A percentile compares a stretch with the other conserved stretches of the same genome.
These are phyloP conservation scores for Leccinum pachyderme DNA, from an alignment of 1,284 basidiomycete genomes.

Conservation along the genomic window DNA sequence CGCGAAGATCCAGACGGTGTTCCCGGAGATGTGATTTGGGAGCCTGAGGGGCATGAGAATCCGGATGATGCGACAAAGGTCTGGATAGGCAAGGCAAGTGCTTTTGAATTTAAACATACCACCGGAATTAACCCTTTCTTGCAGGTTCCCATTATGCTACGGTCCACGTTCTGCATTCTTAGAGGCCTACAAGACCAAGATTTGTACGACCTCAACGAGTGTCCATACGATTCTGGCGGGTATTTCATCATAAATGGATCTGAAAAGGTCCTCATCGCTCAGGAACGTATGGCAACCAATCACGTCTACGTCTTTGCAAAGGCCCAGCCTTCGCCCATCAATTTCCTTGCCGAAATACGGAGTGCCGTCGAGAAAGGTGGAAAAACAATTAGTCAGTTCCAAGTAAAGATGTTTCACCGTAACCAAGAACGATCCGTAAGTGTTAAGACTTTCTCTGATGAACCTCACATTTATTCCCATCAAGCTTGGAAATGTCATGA, in stretches of 20 bases:
- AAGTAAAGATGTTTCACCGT: constrained; percentile 95
- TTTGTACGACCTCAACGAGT: constrained; percentile 92
- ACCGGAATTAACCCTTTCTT: constrained; percentile 10
- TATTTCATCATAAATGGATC: constrained; percentile 99
- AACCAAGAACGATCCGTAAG: constrained; percentile 83
- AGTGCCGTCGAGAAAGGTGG: constrained; percentile 98
- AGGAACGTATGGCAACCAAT: constrained; percentile 99
- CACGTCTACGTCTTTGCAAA: constrained; percentile 99
- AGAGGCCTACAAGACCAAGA: constrained; percentile 77
- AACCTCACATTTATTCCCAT: constrained; percentile 5
- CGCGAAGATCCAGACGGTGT: constrained; percentile 80
- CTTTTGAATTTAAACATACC: background rate
- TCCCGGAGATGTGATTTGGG: constrained; percentile 83
- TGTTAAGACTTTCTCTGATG: constrained; percentile 11
- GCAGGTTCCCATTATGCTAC: constrained; percentile 97
- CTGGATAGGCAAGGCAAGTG: constrained; percentile 90
- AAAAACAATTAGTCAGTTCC: constrained; percentile 97
- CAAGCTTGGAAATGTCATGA: constrained; percentile 90
- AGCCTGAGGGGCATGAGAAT: constrained; percentile 66
- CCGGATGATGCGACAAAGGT: constrained; percentile 78
- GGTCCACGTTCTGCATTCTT: constrained; percentile 94
- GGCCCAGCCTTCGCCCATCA: constrained; percentile 94
- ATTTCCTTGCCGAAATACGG: constrained; percentile 95
- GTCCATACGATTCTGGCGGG: constrained; percentile 96
- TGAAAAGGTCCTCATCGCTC: constrained; percentile 98